These are phyloP conservation scores for Saccharata proteae DNA, from an alignment of 2,329 filamentous ascomycete species.

Conservation along the genomic window DNA sequence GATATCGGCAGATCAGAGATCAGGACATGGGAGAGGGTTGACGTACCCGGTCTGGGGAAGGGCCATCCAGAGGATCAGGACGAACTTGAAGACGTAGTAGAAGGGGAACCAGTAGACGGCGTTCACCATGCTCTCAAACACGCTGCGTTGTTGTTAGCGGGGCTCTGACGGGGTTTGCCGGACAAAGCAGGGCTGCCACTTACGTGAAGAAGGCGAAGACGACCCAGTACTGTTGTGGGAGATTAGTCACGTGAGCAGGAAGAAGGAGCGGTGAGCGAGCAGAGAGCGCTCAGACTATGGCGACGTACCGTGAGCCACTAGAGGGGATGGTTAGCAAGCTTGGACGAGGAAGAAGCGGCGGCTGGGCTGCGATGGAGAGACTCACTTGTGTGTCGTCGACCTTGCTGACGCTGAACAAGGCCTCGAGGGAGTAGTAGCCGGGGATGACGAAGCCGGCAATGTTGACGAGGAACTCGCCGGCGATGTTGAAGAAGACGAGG, in stretches of 20 bases:
- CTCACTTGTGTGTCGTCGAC: slow-evolving; percentile 71
- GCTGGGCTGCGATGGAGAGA: slow-evolving; percentile 16
- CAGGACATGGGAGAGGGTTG: slow-evolving; percentile 2
- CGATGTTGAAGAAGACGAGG: slow-evolving; percentile 86
- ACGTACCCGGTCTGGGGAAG: slow-evolving; percentile 86
- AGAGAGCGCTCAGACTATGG: background rate
- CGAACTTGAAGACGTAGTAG: slow-evolving; percentile 99
- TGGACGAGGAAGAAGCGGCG: too few species aligned
- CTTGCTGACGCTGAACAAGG: slow-evolving; percentile 60
- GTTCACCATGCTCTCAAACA: slow-evolving; percentile 70
- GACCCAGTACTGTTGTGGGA: slow-evolving; percentile 65
- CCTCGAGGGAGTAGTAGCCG: slow-evolving; percentile 71
- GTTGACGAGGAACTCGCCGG: slow-evolving; percentile 79
- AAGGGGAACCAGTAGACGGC: slow-evolving; percentile 95
- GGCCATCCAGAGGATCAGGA: slow-evolving; percentile 93
- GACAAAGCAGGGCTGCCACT: slow-evolving; percentile 19
- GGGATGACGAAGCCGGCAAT: slow-evolving; percentile 72
- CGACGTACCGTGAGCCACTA: slow-evolving; percentile 50
- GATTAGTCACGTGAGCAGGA: slow-evolving; percentile 8
- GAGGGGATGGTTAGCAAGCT: slow-evolving; percentile 22
- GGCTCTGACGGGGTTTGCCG: slow-evolving; percentile 1
- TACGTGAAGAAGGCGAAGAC: slow-evolving; percentile 70
- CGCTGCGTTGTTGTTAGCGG: slow-evolving; percentile 30
- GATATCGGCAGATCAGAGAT: slow-evolving; percentile 9
- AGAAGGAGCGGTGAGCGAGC: slow-evolving; percentile 5